A percentile compares a stretch with the other conserved stretches of the same genome.
These are phyloP conservation scores for Clonostachys byssicola DNA, from an alignment of 2,329 filamentous ascomycete genomes.

Conservation along the genomic window DNA sequence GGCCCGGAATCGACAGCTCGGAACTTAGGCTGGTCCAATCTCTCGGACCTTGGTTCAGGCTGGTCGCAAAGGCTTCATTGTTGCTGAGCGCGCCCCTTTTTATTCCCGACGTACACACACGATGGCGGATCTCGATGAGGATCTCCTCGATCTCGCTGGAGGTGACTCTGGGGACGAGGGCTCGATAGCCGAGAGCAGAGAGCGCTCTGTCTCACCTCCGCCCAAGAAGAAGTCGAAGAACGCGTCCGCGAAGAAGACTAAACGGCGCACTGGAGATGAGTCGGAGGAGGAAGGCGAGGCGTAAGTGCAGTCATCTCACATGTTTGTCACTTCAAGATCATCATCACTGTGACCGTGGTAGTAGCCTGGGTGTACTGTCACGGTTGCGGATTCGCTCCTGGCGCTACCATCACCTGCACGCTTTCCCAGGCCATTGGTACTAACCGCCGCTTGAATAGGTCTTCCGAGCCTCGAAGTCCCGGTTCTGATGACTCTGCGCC, in stretches of 20 bases:
- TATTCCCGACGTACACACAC: slow-evolving; percentile 10
- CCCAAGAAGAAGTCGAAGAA: slow-evolving; percentile 21
- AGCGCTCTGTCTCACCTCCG: slow-evolving; percentile 49
- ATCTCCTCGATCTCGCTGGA: slow-evolving; percentile 88
- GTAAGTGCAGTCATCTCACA: slow-evolving; percentile 21
- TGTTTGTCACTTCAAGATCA: not conserved
- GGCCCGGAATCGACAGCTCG: too few species aligned
- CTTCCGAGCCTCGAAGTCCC: slow-evolving; percentile 32
- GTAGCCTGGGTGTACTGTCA: not conserved
- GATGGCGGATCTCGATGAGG: slow-evolving; percentile 91
- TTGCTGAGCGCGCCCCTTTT: too few species aligned
- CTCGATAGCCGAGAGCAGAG: slow-evolving; percentile 47
- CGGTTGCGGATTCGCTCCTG: not conserved
- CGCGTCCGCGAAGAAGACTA: slow-evolving; percentile 36
- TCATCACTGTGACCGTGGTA: too few species aligned
- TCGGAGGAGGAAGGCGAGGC: slow-evolving; percentile 59
- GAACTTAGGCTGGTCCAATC: too few species aligned
- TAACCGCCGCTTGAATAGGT: not conserved
- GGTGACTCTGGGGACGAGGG: slow-evolving; percentile 64
- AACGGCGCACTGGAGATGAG: slow-evolving; percentile 36
- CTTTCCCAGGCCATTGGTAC: not conserved
- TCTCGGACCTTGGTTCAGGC: too few species aligned
- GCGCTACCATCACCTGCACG: too few species aligned
- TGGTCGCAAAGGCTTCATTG: too few species aligned
- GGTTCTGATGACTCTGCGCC: slow-evolving; percentile 76